Conservation (phyloP, 176 grass and related monocot genomes). For the Aegilops tauschii region DNA sequence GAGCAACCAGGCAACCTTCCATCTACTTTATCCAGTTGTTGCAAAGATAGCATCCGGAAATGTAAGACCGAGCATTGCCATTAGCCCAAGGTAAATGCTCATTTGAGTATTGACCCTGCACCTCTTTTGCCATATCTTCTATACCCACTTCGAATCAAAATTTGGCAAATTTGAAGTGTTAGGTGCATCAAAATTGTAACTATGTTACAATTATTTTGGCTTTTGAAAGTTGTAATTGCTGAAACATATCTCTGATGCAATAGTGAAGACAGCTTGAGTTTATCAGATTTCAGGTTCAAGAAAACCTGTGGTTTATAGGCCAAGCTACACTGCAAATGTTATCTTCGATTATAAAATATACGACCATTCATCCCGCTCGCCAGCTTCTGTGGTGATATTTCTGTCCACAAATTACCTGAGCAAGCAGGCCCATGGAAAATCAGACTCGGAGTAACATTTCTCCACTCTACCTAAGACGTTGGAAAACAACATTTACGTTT, state of each 20-base stretch:
- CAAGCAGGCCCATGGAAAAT: conserved; percentile 67
- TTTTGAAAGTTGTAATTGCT: conserved; percentile 41
- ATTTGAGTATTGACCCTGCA: not conserved
- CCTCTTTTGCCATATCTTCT: not conserved
- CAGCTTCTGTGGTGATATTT: conserved; percentile 35
- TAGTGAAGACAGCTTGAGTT: conserved; percentile 56
- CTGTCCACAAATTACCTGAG: conserved; percentile 60
- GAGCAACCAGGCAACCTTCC: not conserved
- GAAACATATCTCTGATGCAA: conserved; percentile 71
- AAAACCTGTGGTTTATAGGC: conserved; percentile 69
- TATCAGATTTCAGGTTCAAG: conserved; percentile 76
- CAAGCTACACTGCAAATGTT: conserved; percentile 50
- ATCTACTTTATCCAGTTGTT: not conserved
- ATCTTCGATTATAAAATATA: not conserved
- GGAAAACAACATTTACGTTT: conserved; percentile 49
- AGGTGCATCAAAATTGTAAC: conserved; percentile 45
- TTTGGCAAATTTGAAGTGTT: not conserved
- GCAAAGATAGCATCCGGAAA: not conserved
- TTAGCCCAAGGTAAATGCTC: too few species aligned
- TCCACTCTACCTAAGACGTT: conserved; percentile 56
- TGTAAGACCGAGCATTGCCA: too few species aligned
- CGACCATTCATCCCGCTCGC: conserved; percentile 40
- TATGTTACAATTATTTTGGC: conserved; percentile 48
- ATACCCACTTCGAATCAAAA: not conserved
- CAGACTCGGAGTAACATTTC: conserved; percentile 48